These are phyloP conservation scores for Sodiomyces alkalinus DNA, from an alignment of 2,329 filamentous ascomycete genomes.

Conservation along the genomic window DNA sequence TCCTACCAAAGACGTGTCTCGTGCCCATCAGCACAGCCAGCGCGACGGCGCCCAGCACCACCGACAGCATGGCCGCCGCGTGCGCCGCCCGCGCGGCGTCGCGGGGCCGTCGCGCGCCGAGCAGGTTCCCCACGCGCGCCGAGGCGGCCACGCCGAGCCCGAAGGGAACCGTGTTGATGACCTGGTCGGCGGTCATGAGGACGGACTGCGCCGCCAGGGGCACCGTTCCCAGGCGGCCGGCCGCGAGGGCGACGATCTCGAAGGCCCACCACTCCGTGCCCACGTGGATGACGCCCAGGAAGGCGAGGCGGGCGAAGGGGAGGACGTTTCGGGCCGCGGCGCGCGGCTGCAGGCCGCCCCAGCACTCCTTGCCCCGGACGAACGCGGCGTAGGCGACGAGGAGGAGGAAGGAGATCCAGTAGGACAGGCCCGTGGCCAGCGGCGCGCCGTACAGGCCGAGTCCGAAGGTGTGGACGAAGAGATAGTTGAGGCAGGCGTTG, in stretches of 20 bases:
- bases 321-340: constrained; percentile 50
- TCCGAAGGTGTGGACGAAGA: constrained; percentile 58
- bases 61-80: constrained; percentile 57
- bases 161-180: constrained; percentile 76
- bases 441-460: constrained; percentile 68
- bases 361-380: constrained; percentile 57
- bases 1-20: constrained; percentile 55
- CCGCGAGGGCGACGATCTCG: constrained; percentile 74
- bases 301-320: constrained; percentile 58
- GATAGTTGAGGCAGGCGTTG: constrained; percentile 65
- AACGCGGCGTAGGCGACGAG: constrained; percentile 60
- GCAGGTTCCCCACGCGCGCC: constrained; percentile 62
- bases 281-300: constrained; percentile 67
- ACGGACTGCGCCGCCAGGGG: constrained; percentile 72
- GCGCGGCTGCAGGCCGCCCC: constrained; percentile 55
- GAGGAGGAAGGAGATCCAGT: constrained; percentile 71
- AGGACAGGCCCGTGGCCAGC: constrained; percentile 67
- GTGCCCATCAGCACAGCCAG: constrained; percentile 54
- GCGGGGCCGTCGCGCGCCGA: constrained; percentile 50
- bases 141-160: constrained; percentile 73
- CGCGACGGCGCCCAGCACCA: constrained; percentile 51
- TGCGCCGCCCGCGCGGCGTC: constrained; percentile 62
- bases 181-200: constrained; percentile 80
- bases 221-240: constrained; percentile 65
- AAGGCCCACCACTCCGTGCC: constrained; percentile 94